These are phyloP conservation scores for Stromatinia cepivora DNA, from an alignment of 2,329 filamentous ascomycete species.

Conservation along the genomic window DNA sequence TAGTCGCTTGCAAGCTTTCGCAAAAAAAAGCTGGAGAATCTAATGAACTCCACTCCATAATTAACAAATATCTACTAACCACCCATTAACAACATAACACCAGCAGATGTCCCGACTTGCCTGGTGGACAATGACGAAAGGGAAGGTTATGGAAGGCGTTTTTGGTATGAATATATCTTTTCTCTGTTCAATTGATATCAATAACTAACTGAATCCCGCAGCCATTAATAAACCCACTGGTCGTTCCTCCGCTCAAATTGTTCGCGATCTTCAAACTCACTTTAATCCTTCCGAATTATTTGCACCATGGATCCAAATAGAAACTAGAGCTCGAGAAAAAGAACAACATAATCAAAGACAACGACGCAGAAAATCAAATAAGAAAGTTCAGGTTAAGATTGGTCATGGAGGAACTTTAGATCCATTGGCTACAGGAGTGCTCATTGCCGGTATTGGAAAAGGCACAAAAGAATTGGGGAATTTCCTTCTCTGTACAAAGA, in stretches of 20 bases:
- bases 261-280: conserved; percentile 80
- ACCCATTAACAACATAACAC: not conserved
- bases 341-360: conserved; percentile 61
- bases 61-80: conserved; percentile 1
- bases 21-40: conserved; percentile 10
- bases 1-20: not conserved
- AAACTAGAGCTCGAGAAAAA: conserved; percentile 55
- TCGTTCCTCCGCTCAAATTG: conserved; percentile 84
- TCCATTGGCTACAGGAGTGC: conserved; percentile 87
- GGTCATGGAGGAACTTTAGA: conserved; percentile 96
- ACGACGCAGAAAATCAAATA: conserved; percentile 51
- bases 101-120: conserved; percentile 30
- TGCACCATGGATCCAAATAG: conserved; percentile 69
- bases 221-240: conserved; percentile 91
- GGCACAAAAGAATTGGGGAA: conserved; percentile 80
- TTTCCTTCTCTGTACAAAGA: conserved; percentile 88
- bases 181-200: not conserved
- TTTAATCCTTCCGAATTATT: conserved; percentile 84
- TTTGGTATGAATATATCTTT: conserved; percentile 50
- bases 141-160: conserved; percentile 60
- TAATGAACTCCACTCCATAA: not conserved
- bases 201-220: conserved; percentile 43
- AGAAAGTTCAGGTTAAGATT: conserved; percentile 79
- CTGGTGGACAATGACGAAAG: conserved; percentile 38
- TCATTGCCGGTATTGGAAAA: conserved; percentile 83